phyloP scores from a whole-genome alignment of 768 basidiomycete species.

The Hericium coralloides region DNA sequence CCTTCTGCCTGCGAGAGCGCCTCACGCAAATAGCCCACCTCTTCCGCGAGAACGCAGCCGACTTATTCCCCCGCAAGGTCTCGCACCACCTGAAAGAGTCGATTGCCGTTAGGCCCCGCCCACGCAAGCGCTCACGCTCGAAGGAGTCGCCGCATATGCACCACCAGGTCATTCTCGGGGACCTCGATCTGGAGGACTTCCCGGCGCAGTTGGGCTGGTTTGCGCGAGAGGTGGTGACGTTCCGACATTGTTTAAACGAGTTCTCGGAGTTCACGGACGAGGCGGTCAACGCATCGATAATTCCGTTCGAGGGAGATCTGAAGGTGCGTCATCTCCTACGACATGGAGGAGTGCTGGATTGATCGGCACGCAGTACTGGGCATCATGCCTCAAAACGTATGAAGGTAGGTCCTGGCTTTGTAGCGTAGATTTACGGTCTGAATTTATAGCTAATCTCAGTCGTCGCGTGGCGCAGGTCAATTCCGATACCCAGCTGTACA shows the following conservation, averaged over 20 bases:
- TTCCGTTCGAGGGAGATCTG: constrained; percentile 61
- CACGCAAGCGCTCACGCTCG: constrained; percentile 23
- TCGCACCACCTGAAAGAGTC: constrained; percentile 31
- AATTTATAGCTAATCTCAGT: background rate
- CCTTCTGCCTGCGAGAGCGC: constrained; percentile 61
- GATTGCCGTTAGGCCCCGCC: constrained; percentile 24
- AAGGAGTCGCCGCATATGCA: constrained; percentile 36
- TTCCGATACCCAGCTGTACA: constrained; percentile 66
- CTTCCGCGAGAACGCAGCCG: constrained; percentile 68
- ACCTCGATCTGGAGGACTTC: constrained; percentile 55
- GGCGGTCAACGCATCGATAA: constrained; percentile 56
- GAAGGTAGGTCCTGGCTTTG: constrained; percentile 29
- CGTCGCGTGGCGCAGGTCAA: constrained; percentile 36
- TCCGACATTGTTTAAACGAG: constrained; percentile 63
- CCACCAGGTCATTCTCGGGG: constrained; percentile 44
- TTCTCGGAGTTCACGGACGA: constrained; percentile 76
- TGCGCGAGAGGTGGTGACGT: constrained; percentile 56
- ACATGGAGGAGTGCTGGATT: constrained; percentile 5
- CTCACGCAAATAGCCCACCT: constrained; percentile 61
- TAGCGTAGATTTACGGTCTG: constrained; percentile 1
- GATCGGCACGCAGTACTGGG: constrained; percentile 48
- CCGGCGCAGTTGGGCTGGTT: constrained; percentile 55
- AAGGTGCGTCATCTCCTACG: constrained; percentile 31
- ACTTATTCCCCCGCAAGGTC: constrained; percentile 66
- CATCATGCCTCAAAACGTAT: constrained; percentile 61